phyloP scores from a whole-genome alignment of 1,284 basidiomycete species.

The Coniferiporia weirii region DNA sequence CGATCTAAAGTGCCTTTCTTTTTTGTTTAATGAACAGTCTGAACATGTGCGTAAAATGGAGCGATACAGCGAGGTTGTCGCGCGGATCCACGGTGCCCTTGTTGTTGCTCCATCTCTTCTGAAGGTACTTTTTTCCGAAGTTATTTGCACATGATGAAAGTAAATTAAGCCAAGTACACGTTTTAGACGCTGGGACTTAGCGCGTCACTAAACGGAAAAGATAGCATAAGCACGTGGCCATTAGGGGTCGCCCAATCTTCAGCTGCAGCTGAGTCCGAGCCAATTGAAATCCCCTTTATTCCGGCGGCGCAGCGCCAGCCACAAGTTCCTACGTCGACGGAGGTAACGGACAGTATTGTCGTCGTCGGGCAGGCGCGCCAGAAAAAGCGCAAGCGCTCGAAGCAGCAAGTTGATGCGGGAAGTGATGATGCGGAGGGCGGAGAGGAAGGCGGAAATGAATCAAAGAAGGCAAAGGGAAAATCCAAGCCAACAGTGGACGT shows the following conservation, averaged over 20 bases:
- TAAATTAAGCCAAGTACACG: not conserved
- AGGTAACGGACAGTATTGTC: conserved; percentile 52
- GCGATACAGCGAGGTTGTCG: conserved; percentile 34
- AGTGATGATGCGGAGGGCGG: conserved; percentile 10
- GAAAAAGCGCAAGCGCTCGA: conserved; percentile 57
- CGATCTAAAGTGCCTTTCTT: conserved; percentile 16
- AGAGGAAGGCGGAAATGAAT: conserved; percentile 23
- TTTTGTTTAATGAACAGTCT: conserved; percentile 7
- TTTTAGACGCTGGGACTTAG: not conserved
- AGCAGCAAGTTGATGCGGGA: conserved; percentile 20
- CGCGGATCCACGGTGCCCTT: conserved; percentile 38
- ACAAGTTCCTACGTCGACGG: conserved; percentile 21
- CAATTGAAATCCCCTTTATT: conserved; percentile 68
- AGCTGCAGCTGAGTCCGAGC: conserved; percentile 27
- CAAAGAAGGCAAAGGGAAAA: conserved; percentile 22
- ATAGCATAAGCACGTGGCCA: not conserved
- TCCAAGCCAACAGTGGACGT: not conserved
- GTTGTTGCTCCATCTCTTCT: conserved; percentile 46
- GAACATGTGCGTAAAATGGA: not conserved
- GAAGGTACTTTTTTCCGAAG: conserved; percentile 26
- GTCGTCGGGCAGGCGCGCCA: conserved; percentile 58
- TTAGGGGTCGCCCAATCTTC: not conserved
- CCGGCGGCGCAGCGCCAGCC: conserved; percentile 47
- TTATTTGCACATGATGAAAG: not conserved
- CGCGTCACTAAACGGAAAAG: not conserved